These are phyloP conservation scores for Acanthamoeba royreba DNA, from an alignment of 208 protist genomes.

Conservation along the genomic window DNA sequence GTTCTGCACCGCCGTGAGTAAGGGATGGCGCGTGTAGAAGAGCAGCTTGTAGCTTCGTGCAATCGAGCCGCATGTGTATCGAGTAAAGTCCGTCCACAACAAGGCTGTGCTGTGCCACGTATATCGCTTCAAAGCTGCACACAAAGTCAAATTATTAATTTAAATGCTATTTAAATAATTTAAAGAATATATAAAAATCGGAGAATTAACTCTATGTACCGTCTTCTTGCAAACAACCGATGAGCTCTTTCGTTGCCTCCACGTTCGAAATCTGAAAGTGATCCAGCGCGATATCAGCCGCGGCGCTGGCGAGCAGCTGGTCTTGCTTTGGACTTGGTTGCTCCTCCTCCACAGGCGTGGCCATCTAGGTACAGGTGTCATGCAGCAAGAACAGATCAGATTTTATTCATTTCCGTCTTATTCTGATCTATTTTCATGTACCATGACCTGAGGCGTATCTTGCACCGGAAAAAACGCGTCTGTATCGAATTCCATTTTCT, in stretches of 20 bases:
- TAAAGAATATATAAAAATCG: too few species aligned
- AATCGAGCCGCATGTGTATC: slow-evolving; percentile 12
- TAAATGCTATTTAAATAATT: background rate
- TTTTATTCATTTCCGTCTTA: too few species aligned
- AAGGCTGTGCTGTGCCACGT: slow-evolving; percentile 2
- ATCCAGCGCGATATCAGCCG: background rate
- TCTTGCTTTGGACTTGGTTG: too few species aligned
- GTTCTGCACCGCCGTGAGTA: background rate
- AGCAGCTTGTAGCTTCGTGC: background rate
- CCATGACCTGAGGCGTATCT: too few species aligned
- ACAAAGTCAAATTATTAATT: background rate
- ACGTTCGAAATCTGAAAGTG: background rate
- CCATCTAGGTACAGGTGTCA: too few species aligned
- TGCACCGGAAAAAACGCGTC: too few species aligned
- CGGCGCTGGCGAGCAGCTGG: too few species aligned
- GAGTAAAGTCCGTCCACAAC: slow-evolving; percentile 9
- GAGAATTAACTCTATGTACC: background rate
- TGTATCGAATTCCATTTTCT: too few species aligned
- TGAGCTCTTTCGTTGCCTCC: slow-evolving; percentile 10
- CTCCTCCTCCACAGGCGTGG: too few species aligned
- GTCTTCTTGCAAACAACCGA: slow-evolving; percentile 16
- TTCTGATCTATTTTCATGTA: too few species aligned
- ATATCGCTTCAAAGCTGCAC: background rate
- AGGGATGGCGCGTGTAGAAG: background rate
- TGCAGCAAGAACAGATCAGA: too few species aligned